Evolutionary conservation across 345 rosid genomes (phyloP).

Genomic region (Combretum micranthum): DNA sequence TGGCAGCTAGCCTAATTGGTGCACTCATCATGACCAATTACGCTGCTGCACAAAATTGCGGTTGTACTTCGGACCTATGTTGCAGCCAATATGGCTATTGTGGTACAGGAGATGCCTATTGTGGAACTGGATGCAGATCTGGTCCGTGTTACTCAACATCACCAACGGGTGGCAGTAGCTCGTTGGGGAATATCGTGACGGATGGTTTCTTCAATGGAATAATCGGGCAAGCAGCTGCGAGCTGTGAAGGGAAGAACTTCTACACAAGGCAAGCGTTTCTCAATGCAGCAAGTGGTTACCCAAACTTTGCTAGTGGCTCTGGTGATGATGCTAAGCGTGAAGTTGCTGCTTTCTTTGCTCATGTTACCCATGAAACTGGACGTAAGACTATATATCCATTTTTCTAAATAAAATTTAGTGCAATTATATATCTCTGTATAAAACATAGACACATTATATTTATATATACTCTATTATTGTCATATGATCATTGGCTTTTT

Average conservation of each 20-base stretch:
- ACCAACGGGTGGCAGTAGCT: conserved; percentile 10
- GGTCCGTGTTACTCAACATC: conserved; percentile 47
- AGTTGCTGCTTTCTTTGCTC: conserved; percentile 79
- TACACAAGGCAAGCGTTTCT: too few species aligned
- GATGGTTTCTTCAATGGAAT: too few species aligned
- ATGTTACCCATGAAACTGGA: conserved; percentile 79
- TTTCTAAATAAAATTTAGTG: too few species aligned
- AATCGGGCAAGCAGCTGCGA: too few species aligned
- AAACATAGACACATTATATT: too few species aligned
- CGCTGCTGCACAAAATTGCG: too few species aligned
- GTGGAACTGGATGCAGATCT: conserved; percentile 42
- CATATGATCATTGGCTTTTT: too few species aligned
- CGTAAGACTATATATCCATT: conserved; percentile 29
- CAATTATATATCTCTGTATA: not conserved
- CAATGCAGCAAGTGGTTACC: conserved; percentile 22
- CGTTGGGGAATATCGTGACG: conserved; percentile 35
- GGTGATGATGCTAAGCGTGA: conserved; percentile 53
- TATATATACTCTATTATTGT: too few species aligned
- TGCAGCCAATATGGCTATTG: conserved; percentile 39
- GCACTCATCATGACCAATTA: not conserved
- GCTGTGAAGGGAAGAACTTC: too few species aligned
- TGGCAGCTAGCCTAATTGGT: conserved; percentile 1
- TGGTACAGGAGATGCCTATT: conserved; percentile 23
- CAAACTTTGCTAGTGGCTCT: conserved; percentile 52
- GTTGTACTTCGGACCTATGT: conserved; percentile 30